phyloP scores from a whole-genome alignment of 164 flowering plant genomes.

The Stephania yunnanensis region DNA sequence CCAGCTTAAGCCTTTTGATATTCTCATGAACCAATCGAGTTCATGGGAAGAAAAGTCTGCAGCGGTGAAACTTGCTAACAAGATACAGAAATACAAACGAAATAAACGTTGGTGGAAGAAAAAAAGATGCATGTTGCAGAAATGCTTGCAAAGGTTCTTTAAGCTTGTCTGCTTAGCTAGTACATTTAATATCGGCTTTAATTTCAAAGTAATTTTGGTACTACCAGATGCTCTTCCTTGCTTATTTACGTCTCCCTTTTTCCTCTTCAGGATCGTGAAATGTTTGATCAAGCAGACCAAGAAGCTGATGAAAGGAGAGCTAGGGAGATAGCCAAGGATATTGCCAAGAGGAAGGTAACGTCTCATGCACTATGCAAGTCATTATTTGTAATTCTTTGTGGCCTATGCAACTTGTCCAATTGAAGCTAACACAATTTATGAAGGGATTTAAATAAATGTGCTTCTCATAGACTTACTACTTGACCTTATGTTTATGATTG shows the following conservation, averaged over 20 bases:
- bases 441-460: neutral
- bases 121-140: conserved; percentile 67
- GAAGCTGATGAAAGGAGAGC: conserved; percentile 99
- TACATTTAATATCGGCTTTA: too few species aligned
- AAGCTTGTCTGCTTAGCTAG: neutral
- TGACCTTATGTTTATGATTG: neutral
- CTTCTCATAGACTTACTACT: neutral
- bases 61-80: conserved; percentile 15
- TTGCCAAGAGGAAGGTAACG: conserved; percentile 71
- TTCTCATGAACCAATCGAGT: too few species aligned
- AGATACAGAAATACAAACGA: conserved; percentile 52
- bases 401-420: neutral
- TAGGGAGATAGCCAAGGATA: conserved; percentile 89
- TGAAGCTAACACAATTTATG: neutral
- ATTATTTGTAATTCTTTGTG: neutral
- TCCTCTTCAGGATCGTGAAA: conserved; percentile 53
- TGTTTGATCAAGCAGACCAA: conserved; percentile 62
- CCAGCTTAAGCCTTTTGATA: conserved; percentile 27
- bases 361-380: neutral
- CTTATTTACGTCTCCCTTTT: neutral
- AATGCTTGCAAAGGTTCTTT: conserved; percentile 48
- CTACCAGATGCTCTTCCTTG: too few species aligned
- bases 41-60: too few species aligned
- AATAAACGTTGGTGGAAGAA: conserved; percentile 82
- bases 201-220: too few species aligned